These are phyloP conservation scores for Aurifilum marmelostoma DNA, from an alignment of 2,329 filamentous ascomycete genomes.

Conservation along the genomic window DNA sequence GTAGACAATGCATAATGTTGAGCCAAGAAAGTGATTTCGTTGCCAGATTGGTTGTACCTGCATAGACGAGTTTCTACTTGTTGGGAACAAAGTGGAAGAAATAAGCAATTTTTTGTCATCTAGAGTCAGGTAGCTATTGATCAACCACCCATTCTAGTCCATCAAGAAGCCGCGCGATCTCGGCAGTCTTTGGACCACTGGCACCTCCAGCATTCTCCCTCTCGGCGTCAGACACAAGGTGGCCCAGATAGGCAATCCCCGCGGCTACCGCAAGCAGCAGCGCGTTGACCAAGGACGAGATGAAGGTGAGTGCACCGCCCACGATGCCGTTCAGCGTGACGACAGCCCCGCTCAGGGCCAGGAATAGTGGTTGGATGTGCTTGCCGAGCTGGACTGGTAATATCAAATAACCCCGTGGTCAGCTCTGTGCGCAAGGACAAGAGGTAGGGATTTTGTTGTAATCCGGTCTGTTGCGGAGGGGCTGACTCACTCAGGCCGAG, in stretches of 20 bases:
- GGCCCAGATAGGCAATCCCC: neutral
- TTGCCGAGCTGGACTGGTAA: neutral
- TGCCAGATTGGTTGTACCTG: too few relatives aligned
- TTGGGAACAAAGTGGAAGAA: too few relatives aligned
- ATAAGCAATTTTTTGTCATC: too few relatives aligned
- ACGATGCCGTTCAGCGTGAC: neutral
- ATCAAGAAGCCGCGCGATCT: neutral
- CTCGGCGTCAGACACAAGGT: neutral
- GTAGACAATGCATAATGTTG: neutral
- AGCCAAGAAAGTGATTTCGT: too few relatives aligned
- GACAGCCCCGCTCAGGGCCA: neutral
- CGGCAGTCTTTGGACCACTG: neutral
- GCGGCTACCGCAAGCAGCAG: neutral
- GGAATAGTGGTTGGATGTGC: neutral
- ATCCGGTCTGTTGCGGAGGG: neutral
- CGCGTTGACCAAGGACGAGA: neutral
- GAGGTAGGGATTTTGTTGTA: too few relatives aligned
- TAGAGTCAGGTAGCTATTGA: neutral
- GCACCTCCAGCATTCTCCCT: neutral
- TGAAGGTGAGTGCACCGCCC: neutral
- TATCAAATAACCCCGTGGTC: neutral
- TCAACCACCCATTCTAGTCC: neutral
- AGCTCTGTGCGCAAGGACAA: neutral
- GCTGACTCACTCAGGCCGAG: neutral
- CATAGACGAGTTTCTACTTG: too few relatives aligned